Evolutionary conservation across 1,284 basidiomycete genomes (phyloP).

Genomic region (Pseudozyma sp.): DNA sequence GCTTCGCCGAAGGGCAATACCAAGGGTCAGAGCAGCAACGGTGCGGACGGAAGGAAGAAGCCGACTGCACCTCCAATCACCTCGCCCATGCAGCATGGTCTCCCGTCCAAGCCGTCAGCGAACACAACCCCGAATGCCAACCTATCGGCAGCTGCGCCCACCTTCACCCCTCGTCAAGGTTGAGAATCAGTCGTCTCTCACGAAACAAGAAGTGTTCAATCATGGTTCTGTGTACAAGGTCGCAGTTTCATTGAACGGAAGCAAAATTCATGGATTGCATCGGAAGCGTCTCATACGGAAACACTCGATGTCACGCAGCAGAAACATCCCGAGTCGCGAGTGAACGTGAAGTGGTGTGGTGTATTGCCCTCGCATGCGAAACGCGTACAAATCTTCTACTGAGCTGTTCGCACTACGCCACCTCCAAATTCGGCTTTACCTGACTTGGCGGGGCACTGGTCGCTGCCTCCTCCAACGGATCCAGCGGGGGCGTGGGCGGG

Average conservation of each 20-base stretch:
- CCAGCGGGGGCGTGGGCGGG: slow-evolving; percentile 47
- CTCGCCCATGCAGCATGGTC: slow-evolving; percentile 2
- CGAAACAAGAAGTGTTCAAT: too few species aligned
- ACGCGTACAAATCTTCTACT: too few species aligned
- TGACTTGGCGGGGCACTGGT: slow-evolving; percentile 45
- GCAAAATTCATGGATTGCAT: too few species aligned
- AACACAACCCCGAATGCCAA: slow-evolving; percentile 8
- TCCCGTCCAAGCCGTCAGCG: slow-evolving; percentile 22
- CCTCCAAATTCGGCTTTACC: slow-evolving; percentile 13
- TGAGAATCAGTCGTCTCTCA: background rate
- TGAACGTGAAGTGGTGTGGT: slow-evolving; percentile 4
- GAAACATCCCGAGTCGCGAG: background rate
- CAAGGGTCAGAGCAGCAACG: slow-evolving; percentile 3
- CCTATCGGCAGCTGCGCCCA: slow-evolving; percentile 33
- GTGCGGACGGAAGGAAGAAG: slow-evolving; percentile 5
- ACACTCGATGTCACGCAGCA: background rate
- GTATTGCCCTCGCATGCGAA: background rate
- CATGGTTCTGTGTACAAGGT: too few species aligned
- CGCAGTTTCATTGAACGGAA: background rate
- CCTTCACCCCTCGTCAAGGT: slow-evolving; percentile 27
- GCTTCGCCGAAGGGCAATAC: slow-evolving; percentile 8
- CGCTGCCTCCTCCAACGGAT: slow-evolving; percentile 42
- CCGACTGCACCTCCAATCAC: background rate
- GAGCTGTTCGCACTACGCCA: background rate
- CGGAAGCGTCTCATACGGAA: background rate